Percentiles rank a stretch among this genome's conserved stretches.
These are phyloP conservation scores for Leccinum boreale DNA, from an alignment of 768 basidiomycete genomes.

Conservation along the genomic window DNA sequence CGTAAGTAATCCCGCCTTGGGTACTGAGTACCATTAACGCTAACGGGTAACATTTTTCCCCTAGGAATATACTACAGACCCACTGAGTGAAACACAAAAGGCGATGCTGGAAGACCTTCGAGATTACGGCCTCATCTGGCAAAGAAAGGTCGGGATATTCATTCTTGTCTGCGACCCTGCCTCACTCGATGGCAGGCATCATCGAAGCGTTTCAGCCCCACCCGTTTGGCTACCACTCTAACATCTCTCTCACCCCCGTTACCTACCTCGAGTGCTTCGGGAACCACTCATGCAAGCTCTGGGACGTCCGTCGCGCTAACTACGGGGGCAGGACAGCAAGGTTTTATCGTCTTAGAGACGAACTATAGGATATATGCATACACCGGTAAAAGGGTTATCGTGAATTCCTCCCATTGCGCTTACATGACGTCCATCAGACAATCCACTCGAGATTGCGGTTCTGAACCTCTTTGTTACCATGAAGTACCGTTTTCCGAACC, in stretches of 20 bases:
- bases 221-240: constrained; percentile 89
- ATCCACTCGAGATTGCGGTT: constrained; percentile 94
- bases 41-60: not conserved
- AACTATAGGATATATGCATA: constrained; percentile 99
- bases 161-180: constrained; percentile 8
- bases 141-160: constrained; percentile 55
- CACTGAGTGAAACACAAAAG: constrained; percentile 72
- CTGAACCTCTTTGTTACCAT: constrained; percentile 90
- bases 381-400: constrained; percentile 57
- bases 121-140: constrained; percentile 94
- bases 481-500: constrained; percentile 93
- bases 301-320: constrained; percentile 33
- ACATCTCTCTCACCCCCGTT: constrained; percentile 86
- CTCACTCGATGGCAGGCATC: constrained; percentile 45
- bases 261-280: constrained; percentile 46
- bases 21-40: not conserved
- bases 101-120: constrained; percentile 90
- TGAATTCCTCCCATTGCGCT: constrained; percentile 5
- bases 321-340: constrained; percentile 63
- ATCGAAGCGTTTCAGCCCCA: constrained; percentile 86
- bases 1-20: constrained; percentile 41
- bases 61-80: constrained; percentile 88
- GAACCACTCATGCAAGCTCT: constrained; percentile 13
- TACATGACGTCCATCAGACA: constrained; percentile 52
- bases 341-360: constrained; percentile 95